Conservation (phyloP, 1,284 basidiomycete genomes). For the Cutaneotrichosporon cavernicola region DNA sequence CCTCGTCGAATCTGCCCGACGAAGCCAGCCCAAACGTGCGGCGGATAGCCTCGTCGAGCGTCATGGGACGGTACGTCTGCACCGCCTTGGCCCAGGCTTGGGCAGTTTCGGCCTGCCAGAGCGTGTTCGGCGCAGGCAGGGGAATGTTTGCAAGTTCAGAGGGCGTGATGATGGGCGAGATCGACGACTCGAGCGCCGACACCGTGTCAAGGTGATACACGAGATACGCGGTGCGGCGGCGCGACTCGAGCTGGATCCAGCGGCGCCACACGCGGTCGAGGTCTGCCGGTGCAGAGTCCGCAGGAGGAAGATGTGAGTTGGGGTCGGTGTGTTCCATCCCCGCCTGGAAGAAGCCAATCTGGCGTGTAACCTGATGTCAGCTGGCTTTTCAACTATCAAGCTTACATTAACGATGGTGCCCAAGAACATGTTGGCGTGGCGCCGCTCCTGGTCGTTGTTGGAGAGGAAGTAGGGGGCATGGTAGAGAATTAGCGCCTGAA, state of each 20-base stretch:
- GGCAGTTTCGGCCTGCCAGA: conserved; percentile 53
- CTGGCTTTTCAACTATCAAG: neutral
- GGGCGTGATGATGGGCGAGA: conserved; percentile 47
- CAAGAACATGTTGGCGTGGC: conserved; percentile 51
- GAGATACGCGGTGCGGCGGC: conserved; percentile 52
- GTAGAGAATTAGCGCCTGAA: conserved; percentile 54
- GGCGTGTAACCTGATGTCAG: conserved; percentile 47
- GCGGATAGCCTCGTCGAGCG: conserved; percentile 50
- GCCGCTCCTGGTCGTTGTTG: conserved; percentile 47
- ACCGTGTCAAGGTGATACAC: conserved; percentile 55
- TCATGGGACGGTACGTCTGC: conserved; percentile 42
- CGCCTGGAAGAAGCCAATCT: conserved; percentile 51
- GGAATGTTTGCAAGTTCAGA: conserved; percentile 51
- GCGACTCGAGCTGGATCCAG: conserved; percentile 54
- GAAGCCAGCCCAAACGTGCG: conserved; percentile 47
- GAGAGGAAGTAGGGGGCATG: conserved; percentile 54
- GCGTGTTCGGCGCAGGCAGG: conserved; percentile 52
- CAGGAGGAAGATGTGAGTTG: conserved; percentile 31
- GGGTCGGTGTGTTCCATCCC: conserved; percentile 45
- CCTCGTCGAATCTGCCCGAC: conserved; percentile 42
- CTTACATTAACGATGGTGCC: conserved; percentile 51
- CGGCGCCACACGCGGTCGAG: conserved; percentile 51
- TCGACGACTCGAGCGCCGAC: conserved; percentile 53
- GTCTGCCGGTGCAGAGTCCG: conserved; percentile 40
- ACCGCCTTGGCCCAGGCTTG: conserved; percentile 49